phyloP scores from a whole-genome alignment of 257 asterid species.

The Gentiana dahurica region DNA sequence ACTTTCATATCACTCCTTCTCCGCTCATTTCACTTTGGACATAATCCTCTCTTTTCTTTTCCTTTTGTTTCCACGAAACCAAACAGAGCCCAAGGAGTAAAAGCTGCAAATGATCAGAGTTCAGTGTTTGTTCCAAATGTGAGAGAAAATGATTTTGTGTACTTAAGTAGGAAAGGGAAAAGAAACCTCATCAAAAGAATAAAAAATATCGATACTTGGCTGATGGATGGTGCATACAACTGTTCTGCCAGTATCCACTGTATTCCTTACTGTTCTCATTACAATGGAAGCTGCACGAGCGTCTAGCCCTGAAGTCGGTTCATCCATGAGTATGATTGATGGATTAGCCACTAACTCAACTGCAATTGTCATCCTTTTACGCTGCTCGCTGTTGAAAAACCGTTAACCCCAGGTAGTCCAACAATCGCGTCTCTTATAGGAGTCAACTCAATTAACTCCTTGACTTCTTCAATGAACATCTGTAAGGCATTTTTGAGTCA shows the following conservation, averaged over 20 bases:
- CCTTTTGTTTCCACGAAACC: too few species aligned
- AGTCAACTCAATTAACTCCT: constrained; percentile 16
- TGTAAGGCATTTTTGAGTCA: not conserved
- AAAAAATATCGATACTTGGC: constrained; percentile 21
- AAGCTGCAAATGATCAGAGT: constrained; percentile 33
- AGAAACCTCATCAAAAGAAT: constrained; percentile 18
- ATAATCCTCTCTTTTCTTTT: too few species aligned
- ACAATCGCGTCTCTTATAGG: constrained; percentile 15
- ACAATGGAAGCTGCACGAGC: constrained; percentile 22
- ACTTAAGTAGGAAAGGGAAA: not conserved
- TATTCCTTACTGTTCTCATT: constrained; percentile 20
- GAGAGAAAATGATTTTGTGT: not conserved
- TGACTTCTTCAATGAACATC: constrained; percentile 19
- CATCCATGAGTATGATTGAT: constrained; percentile 20
- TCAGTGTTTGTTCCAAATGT: not conserved
- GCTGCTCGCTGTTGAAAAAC: constrained; percentile 14
- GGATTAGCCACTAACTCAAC: constrained; percentile 22
- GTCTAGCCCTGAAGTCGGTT: constrained; percentile 20
- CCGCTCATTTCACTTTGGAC: too few species aligned
- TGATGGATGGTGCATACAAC: constrained; percentile 22
- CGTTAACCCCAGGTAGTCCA: constrained; percentile 20
- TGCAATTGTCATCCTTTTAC: constrained; percentile 18
- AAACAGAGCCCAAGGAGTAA: constrained; percentile 45
- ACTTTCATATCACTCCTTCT: too few species aligned
- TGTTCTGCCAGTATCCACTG: constrained; percentile 20